A percentile compares a stretch with the other conserved stretches of the same genome.
Conservation (phyloP, 768 basidiomycete species). For the Tubosaeta brunneosetosa region DNA sequence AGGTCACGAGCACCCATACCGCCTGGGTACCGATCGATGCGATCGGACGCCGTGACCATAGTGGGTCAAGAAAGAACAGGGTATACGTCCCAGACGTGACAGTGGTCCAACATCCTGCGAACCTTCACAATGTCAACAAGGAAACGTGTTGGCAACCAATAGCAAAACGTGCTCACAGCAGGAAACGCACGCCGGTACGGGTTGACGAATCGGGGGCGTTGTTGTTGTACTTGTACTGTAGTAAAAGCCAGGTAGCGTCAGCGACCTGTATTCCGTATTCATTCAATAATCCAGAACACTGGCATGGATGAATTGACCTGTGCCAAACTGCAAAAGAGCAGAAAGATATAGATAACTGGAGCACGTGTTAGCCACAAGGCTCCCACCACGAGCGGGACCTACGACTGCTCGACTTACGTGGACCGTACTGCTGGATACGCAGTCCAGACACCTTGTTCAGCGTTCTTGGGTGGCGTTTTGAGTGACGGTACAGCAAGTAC, state of each 20-base stretch:
- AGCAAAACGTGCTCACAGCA: conserved; percentile 39
- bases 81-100: conserved; percentile 48
- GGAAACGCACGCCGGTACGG: conserved; percentile 41
- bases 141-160: neutral
- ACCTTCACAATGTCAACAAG: conserved; percentile 34
- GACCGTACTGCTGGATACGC: conserved; percentile 46
- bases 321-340: conserved; percentile 45
- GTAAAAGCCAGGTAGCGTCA: conserved; percentile 52
- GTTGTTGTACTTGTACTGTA: conserved; percentile 50
- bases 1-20: conserved; percentile 55
- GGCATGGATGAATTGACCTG: conserved; percentile 32
- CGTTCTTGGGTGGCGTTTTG: conserved; percentile 41
- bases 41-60: conserved; percentile 48
- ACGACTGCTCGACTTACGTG: conserved; percentile 36
- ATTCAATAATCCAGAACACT: neutral
- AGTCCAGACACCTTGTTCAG: conserved; percentile 49
- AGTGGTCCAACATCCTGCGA: conserved; percentile 57
- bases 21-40: conserved; percentile 57
- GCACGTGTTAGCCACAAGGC: conserved; percentile 19
- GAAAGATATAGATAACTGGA: conserved; percentile 47
- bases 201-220: conserved; percentile 46
- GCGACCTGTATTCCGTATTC: conserved; percentile 37
- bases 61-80: conserved; percentile 58
- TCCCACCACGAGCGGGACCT: neutral
- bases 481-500: conserved; percentile 46